Conservation (phyloP, 176 grass and related monocot species). For the Avena eriantha region DNA sequence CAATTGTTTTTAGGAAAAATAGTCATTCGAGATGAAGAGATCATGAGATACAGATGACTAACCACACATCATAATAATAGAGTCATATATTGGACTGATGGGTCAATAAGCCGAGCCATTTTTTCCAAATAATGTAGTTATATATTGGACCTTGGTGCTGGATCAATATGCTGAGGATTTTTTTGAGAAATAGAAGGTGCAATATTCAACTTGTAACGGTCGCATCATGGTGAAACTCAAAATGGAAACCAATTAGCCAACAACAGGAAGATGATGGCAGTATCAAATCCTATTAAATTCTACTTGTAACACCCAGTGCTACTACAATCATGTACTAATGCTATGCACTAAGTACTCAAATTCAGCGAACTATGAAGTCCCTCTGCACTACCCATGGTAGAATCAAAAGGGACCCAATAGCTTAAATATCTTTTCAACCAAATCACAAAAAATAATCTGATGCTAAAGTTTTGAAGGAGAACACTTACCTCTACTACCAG, state of each 20-base stretch:
- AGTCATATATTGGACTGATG: too few relatives aligned
- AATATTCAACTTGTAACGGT: not conserved
- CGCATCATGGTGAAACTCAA: not conserved
- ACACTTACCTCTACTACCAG: not conserved
- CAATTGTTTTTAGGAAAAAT: not conserved
- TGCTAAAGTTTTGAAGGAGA: not conserved
- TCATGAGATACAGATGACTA: not conserved
- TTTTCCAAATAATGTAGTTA: not conserved
- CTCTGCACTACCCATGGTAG: not conserved
- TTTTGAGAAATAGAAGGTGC: not conserved
- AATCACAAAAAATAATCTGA: not conserved
- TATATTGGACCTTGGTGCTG: not conserved
- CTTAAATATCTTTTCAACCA: not conserved
- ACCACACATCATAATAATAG: not conserved
- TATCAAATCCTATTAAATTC: not conserved
- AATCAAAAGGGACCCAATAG: not conserved
- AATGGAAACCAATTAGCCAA: slow-evolving; percentile 3
- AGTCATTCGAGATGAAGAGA: not conserved
- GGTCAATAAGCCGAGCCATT: too few relatives aligned
- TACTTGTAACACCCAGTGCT: not conserved
- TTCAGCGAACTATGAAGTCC: not conserved
- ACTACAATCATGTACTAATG: not conserved
- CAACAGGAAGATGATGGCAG: not conserved
- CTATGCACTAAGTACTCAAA: not conserved
- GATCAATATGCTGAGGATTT: not conserved